Percentiles rank a stretch among this genome's conserved stretches.
These are phyloP conservation scores for Friedmanniomyces simplex DNA, from an alignment of 495 filamentous ascomycete genomes.

Conservation along the genomic window DNA sequence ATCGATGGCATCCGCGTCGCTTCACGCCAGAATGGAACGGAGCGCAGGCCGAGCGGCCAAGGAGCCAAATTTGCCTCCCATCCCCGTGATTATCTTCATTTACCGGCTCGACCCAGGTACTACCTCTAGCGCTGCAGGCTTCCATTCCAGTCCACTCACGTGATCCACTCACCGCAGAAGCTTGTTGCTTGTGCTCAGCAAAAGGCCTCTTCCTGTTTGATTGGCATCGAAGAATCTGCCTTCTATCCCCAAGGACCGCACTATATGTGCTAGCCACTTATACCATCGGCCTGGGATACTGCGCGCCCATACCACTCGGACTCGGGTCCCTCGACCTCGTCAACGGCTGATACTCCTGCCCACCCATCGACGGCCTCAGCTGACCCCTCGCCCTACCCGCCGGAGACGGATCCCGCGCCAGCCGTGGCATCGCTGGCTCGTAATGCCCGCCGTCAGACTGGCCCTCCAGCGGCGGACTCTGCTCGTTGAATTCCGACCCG, in stretches of 20 bases:
- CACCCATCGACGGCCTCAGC: slow-evolving; percentile 8
- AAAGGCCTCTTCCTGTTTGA: too few relatives aligned
- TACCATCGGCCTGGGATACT: slow-evolving; percentile 1
- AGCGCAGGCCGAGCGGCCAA: too few relatives aligned
- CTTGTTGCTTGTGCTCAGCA: too few relatives aligned
- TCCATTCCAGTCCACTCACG: too few relatives aligned
- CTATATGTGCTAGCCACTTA: background rate
- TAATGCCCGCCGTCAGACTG: background rate
- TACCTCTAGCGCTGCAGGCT: too few relatives aligned
- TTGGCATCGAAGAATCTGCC: too few relatives aligned
- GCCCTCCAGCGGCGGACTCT: background rate
- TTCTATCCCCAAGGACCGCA: background rate
- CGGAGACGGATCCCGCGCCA: slow-evolving; percentile 9
- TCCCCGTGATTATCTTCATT: too few relatives aligned
- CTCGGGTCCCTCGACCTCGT: slow-evolving; percentile 10
- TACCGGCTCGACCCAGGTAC: too few relatives aligned
- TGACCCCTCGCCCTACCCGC: background rate
- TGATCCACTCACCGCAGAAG: too few relatives aligned
- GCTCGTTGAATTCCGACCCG: slow-evolving; percentile 6
- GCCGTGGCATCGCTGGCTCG: background rate
- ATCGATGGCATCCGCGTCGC: too few relatives aligned
- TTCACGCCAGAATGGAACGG: too few relatives aligned
- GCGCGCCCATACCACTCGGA: background rate
- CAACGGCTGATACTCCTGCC: slow-evolving; percentile 10
- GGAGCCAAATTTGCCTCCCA: too few relatives aligned